phyloP scores from a whole-genome alignment of 441 rosid species.

The Raphanus hybrid region DNA sequence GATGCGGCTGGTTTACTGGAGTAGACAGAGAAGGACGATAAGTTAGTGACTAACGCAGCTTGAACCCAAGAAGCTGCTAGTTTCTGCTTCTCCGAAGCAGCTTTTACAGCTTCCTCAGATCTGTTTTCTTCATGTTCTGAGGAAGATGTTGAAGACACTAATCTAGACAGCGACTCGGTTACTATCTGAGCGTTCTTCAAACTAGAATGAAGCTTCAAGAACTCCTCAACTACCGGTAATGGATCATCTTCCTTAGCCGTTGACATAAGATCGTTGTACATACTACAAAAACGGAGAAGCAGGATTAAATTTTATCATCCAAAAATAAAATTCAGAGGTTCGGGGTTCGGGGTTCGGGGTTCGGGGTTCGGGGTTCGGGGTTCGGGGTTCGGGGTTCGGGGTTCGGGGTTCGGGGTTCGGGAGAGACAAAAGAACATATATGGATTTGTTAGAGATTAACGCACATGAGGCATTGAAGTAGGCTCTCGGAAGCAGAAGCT shows the following conservation, averaged over 20 bases:
- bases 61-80: constrained; percentile 86
- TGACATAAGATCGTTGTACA: constrained; percentile 70
- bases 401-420: too few relatives aligned
- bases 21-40: constrained; percentile 77
- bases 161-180: constrained; percentile 70
- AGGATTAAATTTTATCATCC: constrained; percentile 2
- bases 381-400: too few relatives aligned
- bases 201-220: constrained; percentile 72
- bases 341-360: too few relatives aligned
- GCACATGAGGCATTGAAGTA: constrained; percentile 90
- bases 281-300: constrained; percentile 50
- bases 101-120: constrained; percentile 74
- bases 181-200: constrained; percentile 58
- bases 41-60: constrained; percentile 83
- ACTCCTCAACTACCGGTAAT: constrained; percentile 84
- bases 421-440: neutral
- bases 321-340: neutral
- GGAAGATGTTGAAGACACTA: constrained; percentile 49
- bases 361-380: too few relatives aligned
- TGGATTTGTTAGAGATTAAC: constrained; percentile 13
- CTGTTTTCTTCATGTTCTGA: constrained; percentile 55
- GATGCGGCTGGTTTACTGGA: constrained; percentile 53
- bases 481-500: constrained; percentile 91
- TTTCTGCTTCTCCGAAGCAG: constrained; percentile 64
- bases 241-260: constrained; percentile 92